phyloP scores from a whole-genome alignment of 2,329 filamentous ascomycete species.

The Pseudocercospora pini-densiflorae region DNA sequence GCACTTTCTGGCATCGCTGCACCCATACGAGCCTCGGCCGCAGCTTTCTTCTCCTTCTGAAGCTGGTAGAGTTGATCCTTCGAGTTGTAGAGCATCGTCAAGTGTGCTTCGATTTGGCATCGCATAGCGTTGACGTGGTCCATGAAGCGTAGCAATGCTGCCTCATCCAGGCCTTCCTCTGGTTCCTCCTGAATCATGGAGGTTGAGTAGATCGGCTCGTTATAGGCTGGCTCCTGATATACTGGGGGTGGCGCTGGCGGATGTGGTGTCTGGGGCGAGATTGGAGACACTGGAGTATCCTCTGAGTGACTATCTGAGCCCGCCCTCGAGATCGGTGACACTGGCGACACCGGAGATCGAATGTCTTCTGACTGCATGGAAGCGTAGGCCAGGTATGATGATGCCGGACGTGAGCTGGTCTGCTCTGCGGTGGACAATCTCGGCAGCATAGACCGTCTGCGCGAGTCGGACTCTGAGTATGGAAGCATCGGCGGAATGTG shows the following conservation, averaged over 20 bases:
- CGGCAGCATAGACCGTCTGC: slow-evolving; percentile 24
- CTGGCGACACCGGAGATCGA: slow-evolving; percentile 21
- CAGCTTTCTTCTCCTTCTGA: slow-evolving; percentile 22
- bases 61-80: slow-evolving; percentile 22
- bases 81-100: slow-evolving; percentile 37
- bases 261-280: slow-evolving; percentile 9
- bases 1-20: slow-evolving; percentile 6
- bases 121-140: slow-evolving; percentile 34
- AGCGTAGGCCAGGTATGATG: background rate
- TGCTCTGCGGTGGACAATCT: slow-evolving; percentile 12
- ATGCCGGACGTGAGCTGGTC: slow-evolving; percentile 4
- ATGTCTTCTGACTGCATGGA: background rate
- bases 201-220: background rate
- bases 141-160: slow-evolving; percentile 19
- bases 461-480: slow-evolving; percentile 19
- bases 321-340: slow-evolving; percentile 15
- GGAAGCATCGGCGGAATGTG: slow-evolving; percentile 31
- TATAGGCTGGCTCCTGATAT: background rate
- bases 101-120: slow-evolving; percentile 43
- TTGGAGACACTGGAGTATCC: background rate
- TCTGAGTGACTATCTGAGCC: background rate
- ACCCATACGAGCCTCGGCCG: slow-evolving; percentile 10
- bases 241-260: background rate
- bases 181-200: background rate
- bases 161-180: slow-evolving; percentile 14